These are phyloP conservation scores for Claviceps pazoutovae DNA, from an alignment of 2,329 filamentous ascomycete genomes.

Conservation along the genomic window DNA sequence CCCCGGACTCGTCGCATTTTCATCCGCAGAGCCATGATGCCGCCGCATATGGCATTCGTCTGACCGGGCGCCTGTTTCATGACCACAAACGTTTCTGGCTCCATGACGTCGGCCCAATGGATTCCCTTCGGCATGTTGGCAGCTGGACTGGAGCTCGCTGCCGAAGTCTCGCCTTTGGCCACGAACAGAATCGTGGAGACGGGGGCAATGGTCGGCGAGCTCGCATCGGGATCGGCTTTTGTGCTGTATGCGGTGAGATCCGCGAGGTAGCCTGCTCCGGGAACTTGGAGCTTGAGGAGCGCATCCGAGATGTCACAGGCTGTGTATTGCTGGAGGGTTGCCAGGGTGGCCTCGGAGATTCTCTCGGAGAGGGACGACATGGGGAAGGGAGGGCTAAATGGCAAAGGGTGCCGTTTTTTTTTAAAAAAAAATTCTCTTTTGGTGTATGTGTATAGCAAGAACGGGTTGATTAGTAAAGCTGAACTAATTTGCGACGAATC, in stretches of 20 bases:
- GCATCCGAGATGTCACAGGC: conserved; percentile 56
- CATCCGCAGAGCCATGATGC: conserved; percentile 62
- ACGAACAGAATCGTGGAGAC: conserved; percentile 51
- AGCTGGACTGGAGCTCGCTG: conserved; percentile 9
- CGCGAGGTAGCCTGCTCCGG: conserved; percentile 51
- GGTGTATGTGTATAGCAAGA: no score
- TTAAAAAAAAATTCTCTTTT: no score
- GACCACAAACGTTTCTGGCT: conserved; percentile 47
- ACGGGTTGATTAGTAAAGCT: no score
- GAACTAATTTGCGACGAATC: no score
- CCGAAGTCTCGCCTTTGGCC: conserved; percentile 33
- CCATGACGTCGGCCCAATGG: conserved; percentile 56
- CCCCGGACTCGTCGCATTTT: conserved; percentile 44
- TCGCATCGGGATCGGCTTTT: conserved; percentile 11
- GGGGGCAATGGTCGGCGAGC: conserved; percentile 30
- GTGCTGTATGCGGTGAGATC: conserved; percentile 31
- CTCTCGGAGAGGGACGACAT: conserved; percentile 7
- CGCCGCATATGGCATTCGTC: conserved; percentile 59
- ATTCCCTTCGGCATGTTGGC: conserved; percentile 41
- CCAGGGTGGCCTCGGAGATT: conserved; percentile 10
- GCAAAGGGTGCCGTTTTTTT: no score
- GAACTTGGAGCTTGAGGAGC: conserved; percentile 53
- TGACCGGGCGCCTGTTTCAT: conserved; percentile 52
- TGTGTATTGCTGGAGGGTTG: conserved; percentile 23
- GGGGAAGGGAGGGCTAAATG: not conserved